These are phyloP conservation scores for Carnegiea gigantea DNA, from an alignment of 179 eudicot genomes.

Conservation along the genomic window DNA sequence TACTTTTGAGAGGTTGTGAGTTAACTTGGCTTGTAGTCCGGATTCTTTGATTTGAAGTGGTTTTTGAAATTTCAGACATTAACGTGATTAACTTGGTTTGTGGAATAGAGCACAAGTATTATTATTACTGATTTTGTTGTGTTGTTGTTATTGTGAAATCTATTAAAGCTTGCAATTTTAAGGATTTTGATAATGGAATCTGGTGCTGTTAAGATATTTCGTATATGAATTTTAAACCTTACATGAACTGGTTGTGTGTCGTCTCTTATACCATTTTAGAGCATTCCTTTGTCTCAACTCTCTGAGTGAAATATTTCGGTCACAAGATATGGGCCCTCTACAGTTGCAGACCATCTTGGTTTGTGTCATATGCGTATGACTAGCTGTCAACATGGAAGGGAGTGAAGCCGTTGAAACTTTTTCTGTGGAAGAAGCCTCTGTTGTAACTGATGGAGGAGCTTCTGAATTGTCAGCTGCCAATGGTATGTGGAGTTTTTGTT, in stretches of 20 bases:
- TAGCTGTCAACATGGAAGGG: constrained; percentile 22
- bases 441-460: constrained; percentile 12
- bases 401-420: constrained; percentile 12
- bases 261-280: background rate
- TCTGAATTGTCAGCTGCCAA: background rate
- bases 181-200: background rate
- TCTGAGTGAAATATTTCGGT: background rate
- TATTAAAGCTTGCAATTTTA: too few relatives aligned
- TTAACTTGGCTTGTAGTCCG: too few relatives aligned
- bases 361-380: background rate
- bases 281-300: background rate
- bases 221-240: background rate
- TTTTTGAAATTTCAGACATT: too few relatives aligned
- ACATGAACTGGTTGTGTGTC: background rate
- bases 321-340: background rate
- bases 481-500: constrained; percentile 14
- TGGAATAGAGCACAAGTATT: too few relatives aligned
- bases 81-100: too few relatives aligned
- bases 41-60: too few relatives aligned
- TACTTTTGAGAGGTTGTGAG: too few relatives aligned
- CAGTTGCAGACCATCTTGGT: background rate
- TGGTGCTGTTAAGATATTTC: background rate
- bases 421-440: constrained; percentile 12
- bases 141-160: too few relatives aligned
- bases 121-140: too few relatives aligned